Conservation (phyloP, 2,329 filamentous ascomycete genomes). For the Aspergillus persii region DNA sequence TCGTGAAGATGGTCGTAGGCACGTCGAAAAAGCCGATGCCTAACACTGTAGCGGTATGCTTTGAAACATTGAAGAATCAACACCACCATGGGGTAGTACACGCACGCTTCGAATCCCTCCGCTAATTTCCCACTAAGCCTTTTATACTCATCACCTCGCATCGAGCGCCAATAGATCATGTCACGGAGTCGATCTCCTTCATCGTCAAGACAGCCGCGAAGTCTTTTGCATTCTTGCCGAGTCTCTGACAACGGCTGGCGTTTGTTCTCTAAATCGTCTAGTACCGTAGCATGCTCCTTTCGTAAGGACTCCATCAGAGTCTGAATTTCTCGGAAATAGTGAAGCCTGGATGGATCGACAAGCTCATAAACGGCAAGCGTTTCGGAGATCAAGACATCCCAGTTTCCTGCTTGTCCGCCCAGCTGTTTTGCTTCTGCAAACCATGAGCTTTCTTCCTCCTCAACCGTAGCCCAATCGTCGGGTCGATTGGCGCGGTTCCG, state of each 20-base stretch:
- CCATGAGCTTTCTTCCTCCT: background rate
- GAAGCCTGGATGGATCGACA: background rate
- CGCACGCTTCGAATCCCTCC: slow-evolving; percentile 18
- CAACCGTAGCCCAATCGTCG: background rate
- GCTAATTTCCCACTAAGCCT: slow-evolving; percentile 12
- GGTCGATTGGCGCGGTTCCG: background rate
- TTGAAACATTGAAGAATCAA: slow-evolving; percentile 20
- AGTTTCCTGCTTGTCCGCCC: slow-evolving; percentile 20
- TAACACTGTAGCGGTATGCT: slow-evolving; percentile 14
- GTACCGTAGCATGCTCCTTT: slow-evolving; percentile 4
- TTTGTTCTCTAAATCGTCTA: background rate
- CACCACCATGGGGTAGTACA: slow-evolving; percentile 18
- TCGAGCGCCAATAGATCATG: slow-evolving; percentile 9
- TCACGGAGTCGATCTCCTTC: slow-evolving; percentile 15
- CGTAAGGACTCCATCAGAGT: slow-evolving; percentile 2
- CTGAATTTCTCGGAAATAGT: slow-evolving; percentile 6
- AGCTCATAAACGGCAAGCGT: background rate
- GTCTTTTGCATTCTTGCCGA: slow-evolving; percentile 5
- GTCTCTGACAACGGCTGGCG: background rate
- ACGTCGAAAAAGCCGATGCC: slow-evolving; percentile 9
- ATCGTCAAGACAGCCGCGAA: background rate
- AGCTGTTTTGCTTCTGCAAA: slow-evolving; percentile 20
- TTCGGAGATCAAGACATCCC: slow-evolving; percentile 16
- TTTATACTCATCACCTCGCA: background rate
- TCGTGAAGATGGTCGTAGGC: slow-evolving; percentile 17